Evolutionary conservation across 257 asterid genomes (phyloP).

Genomic region (Catharanthus roseus): DNA sequence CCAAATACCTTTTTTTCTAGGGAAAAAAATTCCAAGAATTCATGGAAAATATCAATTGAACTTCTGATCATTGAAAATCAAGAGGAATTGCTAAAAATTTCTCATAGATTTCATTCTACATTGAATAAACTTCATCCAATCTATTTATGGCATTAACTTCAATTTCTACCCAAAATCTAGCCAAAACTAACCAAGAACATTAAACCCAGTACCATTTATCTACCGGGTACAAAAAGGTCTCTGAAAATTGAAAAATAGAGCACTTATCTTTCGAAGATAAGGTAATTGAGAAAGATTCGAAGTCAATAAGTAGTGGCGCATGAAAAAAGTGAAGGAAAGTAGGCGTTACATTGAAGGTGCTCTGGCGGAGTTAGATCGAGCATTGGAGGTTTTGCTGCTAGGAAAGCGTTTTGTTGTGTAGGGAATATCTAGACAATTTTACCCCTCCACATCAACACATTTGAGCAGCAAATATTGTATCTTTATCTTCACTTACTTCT

Average conservation of each 20-base stretch:
- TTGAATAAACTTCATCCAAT: background rate
- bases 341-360: background rate
- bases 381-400: too few relatives aligned
- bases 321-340: background rate
- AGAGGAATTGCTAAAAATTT: background rate
- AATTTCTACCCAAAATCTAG: background rate
- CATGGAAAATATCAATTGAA: background rate
- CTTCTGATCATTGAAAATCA: background rate
- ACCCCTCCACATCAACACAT: too few relatives aligned
- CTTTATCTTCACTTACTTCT: too few relatives aligned
- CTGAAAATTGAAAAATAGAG: too few relatives aligned
- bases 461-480: too few relatives aligned
- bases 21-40: background rate
- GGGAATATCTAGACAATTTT: too few relatives aligned
- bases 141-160: background rate
- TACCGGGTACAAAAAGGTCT: too few relatives aligned
- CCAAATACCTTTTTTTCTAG: background rate
- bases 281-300: background rate
- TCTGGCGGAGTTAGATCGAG: too few relatives aligned
- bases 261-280: background rate
- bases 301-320: background rate
- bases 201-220: background rate
- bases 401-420: too few relatives aligned
- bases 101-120: background rate
- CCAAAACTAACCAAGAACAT: constrained; percentile 2